Evolutionary conservation across 192 early-diverging fungal genomes (phyloP).

Genomic region (Linnemannia exigua): DNA sequence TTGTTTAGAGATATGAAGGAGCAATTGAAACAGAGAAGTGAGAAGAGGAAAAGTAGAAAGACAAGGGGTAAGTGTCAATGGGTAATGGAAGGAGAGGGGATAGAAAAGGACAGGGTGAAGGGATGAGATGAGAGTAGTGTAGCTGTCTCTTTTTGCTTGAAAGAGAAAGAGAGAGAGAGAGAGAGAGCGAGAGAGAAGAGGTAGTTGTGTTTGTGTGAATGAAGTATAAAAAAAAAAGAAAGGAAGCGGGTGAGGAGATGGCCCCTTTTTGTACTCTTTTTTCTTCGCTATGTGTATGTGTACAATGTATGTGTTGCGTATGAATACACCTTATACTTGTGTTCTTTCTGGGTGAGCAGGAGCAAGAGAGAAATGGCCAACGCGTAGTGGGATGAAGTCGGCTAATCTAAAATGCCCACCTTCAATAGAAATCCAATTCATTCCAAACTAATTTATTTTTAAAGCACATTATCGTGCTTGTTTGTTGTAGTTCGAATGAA

Average conservation of each 20-base stretch:
- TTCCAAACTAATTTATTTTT: conserved; percentile 4
- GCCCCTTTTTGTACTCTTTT: conserved; percentile 47
- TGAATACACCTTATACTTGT: too few species aligned
- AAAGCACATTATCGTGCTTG: neutral
- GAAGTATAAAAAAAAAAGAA: conserved; percentile 21
- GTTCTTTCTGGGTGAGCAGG: too few species aligned
- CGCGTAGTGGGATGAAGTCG: neutral
- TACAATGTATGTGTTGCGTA: neutral
- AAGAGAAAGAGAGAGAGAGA: conserved; percentile 9
- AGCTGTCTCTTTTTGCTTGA: conserved; percentile 1
- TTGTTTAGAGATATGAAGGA: too few species aligned
- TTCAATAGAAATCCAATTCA: conserved; percentile 1
- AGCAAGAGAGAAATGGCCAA: neutral
- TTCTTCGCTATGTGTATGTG: neutral
- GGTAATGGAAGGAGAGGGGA: neutral
- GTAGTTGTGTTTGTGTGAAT: neutral
- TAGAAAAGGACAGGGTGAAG: conserved; percentile 2
- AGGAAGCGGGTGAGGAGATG: conserved; percentile 7
- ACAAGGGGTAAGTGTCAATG: neutral
- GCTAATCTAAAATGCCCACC: neutral
- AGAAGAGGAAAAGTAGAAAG: neutral
- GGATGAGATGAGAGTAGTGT: conserved; percentile 3
- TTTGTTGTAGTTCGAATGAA: neutral
- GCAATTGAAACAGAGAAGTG: neutral
- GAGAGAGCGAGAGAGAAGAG: neutral